These are phyloP conservation scores for Cupressus sempervirens DNA, from an alignment of 75 land plant species.

Conservation along the genomic window DNA sequence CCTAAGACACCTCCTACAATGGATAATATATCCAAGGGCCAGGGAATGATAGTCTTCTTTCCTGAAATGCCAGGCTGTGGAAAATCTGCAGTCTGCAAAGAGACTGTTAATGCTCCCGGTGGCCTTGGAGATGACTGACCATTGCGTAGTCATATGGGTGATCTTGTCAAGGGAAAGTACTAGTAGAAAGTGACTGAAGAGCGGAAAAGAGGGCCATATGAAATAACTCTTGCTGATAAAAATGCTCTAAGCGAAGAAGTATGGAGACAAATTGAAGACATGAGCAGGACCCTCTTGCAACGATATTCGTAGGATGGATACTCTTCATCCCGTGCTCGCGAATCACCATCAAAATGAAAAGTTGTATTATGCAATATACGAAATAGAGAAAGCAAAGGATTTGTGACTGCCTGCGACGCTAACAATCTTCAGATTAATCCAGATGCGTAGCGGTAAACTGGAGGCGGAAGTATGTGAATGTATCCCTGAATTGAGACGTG, in stretches of 20 bases:
- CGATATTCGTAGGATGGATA: too few relatives aligned
- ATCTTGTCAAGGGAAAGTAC: slow-evolving; percentile 88
- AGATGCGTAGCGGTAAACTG: too few relatives aligned
- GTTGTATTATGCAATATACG: too few relatives aligned
- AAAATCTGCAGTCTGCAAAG: slow-evolving; percentile 91
- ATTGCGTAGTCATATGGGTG: slow-evolving; percentile 84
- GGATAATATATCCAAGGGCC: slow-evolving; percentile 43
- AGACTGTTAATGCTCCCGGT: slow-evolving; percentile 52
- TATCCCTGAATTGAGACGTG: too few relatives aligned
- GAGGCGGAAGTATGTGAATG: too few relatives aligned
- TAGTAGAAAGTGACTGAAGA: slow-evolving; percentile 84
- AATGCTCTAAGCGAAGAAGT: slow-evolving; percentile 99
- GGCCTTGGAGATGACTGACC: slow-evolving; percentile 75
- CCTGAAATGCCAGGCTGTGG: slow-evolving; percentile 99
- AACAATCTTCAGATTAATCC: too few relatives aligned
- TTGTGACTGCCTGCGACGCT: too few relatives aligned
- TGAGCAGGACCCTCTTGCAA: too few relatives aligned
- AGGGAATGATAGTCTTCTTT: slow-evolving; percentile 92
- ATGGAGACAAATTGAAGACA: slow-evolving; percentile 46
- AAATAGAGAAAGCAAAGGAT: too few relatives aligned
- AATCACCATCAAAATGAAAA: too few relatives aligned
- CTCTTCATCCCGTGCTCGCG: too few relatives aligned
- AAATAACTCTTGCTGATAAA: slow-evolving; percentile 89
- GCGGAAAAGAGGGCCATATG: slow-evolving; percentile 59
- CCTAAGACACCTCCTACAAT: slow-evolving; percentile 21